Conservation (phyloP, 2,329 filamentous ascomycete species). For the Dissoconium aciculare region DNA sequence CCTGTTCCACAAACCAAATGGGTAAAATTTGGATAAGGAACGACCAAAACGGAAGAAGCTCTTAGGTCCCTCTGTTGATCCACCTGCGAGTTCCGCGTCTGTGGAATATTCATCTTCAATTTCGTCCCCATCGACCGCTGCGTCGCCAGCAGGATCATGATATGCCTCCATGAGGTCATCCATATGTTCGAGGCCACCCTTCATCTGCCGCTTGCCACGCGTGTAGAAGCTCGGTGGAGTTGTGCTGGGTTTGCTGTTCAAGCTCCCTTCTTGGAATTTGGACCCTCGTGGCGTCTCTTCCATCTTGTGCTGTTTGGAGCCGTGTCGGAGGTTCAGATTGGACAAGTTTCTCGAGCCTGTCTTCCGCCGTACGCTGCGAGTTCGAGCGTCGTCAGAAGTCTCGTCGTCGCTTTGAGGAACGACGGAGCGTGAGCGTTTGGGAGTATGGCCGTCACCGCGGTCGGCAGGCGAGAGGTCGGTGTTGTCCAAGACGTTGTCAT, state of each 20-base stretch:
- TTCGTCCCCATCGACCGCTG: conserved; percentile 9
- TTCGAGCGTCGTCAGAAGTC: conserved; percentile 14
- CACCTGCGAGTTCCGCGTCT: conserved; percentile 7
- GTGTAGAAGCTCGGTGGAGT: conserved; percentile 56
- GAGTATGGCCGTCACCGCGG: conserved; percentile 12
- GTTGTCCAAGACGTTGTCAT: conserved; percentile 10
- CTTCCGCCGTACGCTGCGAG: conserved; percentile 22
- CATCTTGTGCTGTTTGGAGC: conserved; percentile 12
- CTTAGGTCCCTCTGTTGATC: conserved; percentile 19
- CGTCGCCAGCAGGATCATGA: conserved; percentile 13
- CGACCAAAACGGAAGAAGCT: conserved; percentile 43
- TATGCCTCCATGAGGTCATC: conserved; percentile 29
- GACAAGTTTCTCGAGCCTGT: conserved; percentile 22
- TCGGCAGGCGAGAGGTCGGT: conserved; percentile 11
- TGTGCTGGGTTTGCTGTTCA: conserved; percentile 65
- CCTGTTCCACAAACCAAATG: conserved; percentile 34
- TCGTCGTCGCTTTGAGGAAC: conserved; percentile 11
- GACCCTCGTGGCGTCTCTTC: conserved; percentile 38
- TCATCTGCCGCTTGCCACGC: conserved; percentile 23
- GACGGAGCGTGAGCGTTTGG: conserved; percentile 19
- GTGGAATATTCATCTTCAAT: conserved; percentile 10
- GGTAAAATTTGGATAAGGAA: conserved; percentile 39
- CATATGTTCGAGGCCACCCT: conserved; percentile 19
- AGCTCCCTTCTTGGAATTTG: conserved; percentile 62
- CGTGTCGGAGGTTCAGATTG: conserved; percentile 22